Conservation (phyloP, 2,329 filamentous ascomycete species). For the Botrytis hyacinthi region DNA sequence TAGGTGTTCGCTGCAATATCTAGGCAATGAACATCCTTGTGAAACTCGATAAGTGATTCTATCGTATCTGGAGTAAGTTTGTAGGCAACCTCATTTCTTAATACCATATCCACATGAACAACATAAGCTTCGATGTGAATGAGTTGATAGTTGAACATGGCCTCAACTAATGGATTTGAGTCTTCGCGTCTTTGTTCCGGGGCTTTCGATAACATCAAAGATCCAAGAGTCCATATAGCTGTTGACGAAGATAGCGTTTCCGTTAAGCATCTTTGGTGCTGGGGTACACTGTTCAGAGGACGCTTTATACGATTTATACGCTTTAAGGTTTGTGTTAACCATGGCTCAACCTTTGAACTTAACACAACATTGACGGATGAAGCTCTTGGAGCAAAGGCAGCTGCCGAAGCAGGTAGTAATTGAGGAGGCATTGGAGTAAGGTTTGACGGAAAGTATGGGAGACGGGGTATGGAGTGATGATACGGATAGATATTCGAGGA, state of each 20-base stretch:
- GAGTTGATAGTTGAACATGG: conserved; percentile 88
- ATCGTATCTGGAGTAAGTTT: conserved; percentile 96
- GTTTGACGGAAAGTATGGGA: conserved; percentile 17
- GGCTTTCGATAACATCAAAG: conserved; percentile 86
- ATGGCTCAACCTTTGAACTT: conserved; percentile 87
- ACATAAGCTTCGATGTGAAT: conserved; percentile 95
- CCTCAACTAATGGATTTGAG: conserved; percentile 77
- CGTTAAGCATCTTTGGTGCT: conserved; percentile 92
- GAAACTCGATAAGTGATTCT: conserved; percentile 87
- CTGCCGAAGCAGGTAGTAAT: conserved; percentile 90
- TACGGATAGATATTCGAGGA: conserved; percentile 25
- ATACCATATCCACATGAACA: conserved; percentile 98
- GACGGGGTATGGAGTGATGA: conserved; percentile 21
- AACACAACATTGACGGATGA: conserved; percentile 94
- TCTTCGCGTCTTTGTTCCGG: conserved; percentile 85
- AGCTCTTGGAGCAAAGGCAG: conserved; percentile 87
- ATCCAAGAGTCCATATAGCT: conserved; percentile 93
- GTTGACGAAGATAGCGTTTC: conserved; percentile 87
- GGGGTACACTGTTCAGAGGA: conserved; percentile 91
- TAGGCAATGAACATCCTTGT: conserved; percentile 91
- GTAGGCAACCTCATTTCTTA: conserved; percentile 95
- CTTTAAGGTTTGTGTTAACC: conserved; percentile 95
- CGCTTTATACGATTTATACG: conserved; percentile 96
- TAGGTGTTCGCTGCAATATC: conserved; percentile 87
- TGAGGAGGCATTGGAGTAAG: conserved; percentile 72